Percentiles rank a stretch among this genome's conserved stretches.
Conservation (phyloP, 805 yeast species). For the Starmerella apicola region DNA sequence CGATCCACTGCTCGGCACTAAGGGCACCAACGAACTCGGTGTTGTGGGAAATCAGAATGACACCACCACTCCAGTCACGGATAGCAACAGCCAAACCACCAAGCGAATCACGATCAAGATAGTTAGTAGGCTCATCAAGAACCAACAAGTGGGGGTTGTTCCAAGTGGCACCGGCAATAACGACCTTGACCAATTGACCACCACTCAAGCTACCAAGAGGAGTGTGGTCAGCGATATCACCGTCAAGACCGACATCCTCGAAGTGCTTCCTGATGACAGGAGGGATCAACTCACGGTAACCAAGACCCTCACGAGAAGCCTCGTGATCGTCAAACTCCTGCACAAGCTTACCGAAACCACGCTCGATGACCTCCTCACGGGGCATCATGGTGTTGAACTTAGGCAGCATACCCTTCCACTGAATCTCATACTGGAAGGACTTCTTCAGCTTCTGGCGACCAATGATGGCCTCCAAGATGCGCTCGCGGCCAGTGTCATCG, state of each 20-base stretch:
- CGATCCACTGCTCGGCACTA: slow-evolving; percentile 98
- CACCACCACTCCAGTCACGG: slow-evolving; percentile 97
- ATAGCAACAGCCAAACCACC: slow-evolving; percentile 97
- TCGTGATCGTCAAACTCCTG: slow-evolving; percentile 98
- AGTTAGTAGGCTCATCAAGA: slow-evolving; percentile 95
- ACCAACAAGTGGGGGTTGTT: slow-evolving; percentile 95
- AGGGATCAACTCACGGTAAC: slow-evolving; percentile 89
- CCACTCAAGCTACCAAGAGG: slow-evolving; percentile 95
- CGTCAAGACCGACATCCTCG: slow-evolving; percentile 93
- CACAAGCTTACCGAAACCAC: slow-evolving; percentile 81
- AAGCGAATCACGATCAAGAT: slow-evolving; percentile 91
- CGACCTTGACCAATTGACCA: slow-evolving; percentile 96
- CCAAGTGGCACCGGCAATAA: slow-evolving; percentile 99
- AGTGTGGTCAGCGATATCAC: slow-evolving; percentile 97
- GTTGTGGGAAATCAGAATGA: slow-evolving; percentile 95
- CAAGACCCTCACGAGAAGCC: slow-evolving; percentile 97
- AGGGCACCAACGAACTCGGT: slow-evolving; percentile 93
- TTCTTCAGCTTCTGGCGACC: slow-evolving; percentile 96
- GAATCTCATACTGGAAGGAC: slow-evolving; percentile 90
- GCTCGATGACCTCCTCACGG: slow-evolving; percentile 63
- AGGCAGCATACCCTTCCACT: slow-evolving; percentile 88
- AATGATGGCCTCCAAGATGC: slow-evolving; percentile 84
- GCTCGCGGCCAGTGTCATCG: slow-evolving; percentile 63
- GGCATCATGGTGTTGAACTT: slow-evolving; percentile 90
- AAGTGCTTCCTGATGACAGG: slow-evolving; percentile 90